A percentile compares a stretch with the other conserved stretches of the same genome.
phyloP scores from a whole-genome alignment of 208 protist genomes.

The Porcisia deanei region DNA sequence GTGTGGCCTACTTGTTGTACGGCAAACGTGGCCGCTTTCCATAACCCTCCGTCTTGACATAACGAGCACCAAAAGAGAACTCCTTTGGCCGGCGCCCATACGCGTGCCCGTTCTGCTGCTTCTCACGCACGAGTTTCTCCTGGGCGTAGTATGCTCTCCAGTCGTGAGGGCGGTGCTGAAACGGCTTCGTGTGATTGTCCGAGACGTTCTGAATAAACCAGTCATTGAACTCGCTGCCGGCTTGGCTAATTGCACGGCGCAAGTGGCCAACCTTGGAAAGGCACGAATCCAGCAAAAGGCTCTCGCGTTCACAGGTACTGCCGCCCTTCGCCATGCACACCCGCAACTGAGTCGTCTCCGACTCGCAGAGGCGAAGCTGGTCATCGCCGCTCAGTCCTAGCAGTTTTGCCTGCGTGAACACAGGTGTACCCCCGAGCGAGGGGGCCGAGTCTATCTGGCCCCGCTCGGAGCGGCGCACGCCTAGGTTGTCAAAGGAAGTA shows the following conservation, averaged over 20 bases:
- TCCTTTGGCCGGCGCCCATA: slow-evolving; percentile 82
- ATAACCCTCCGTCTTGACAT: slow-evolving; percentile 89
- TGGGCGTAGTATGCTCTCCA: slow-evolving; percentile 88
- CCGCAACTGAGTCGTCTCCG: slow-evolving; percentile 84
- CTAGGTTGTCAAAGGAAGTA: slow-evolving; percentile 86
- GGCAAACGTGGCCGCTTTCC: slow-evolving; percentile 81
- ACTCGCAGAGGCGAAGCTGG: slow-evolving; percentile 79
- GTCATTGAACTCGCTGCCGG: slow-evolving; percentile 82
- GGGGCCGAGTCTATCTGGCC: slow-evolving; percentile 85
- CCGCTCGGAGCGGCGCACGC: slow-evolving; percentile 72
- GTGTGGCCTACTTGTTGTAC: slow-evolving; percentile 76
- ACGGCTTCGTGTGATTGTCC: slow-evolving; percentile 92
- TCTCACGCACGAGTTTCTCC: slow-evolving; percentile 79
- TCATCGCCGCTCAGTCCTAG: slow-evolving; percentile 82
- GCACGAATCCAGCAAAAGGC: slow-evolving; percentile 68
- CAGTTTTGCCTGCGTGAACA: slow-evolving; percentile 82
- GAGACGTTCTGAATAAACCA: slow-evolving; percentile 91
- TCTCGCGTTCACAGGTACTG: slow-evolving; percentile 79
- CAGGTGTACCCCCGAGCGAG: slow-evolving; percentile 72
- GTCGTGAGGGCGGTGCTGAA: slow-evolving; percentile 88
- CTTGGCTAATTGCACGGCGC: slow-evolving; percentile 66
- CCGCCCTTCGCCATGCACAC: slow-evolving; percentile 89
- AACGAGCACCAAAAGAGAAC: slow-evolving; percentile 71
- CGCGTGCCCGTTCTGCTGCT: slow-evolving; percentile 73
- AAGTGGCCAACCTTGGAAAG: slow-evolving; percentile 80